Base-by-base conservation (phyloP, 2,329 filamentous ascomycete genomes). In the Epichloe brachyelytri region DNA sequence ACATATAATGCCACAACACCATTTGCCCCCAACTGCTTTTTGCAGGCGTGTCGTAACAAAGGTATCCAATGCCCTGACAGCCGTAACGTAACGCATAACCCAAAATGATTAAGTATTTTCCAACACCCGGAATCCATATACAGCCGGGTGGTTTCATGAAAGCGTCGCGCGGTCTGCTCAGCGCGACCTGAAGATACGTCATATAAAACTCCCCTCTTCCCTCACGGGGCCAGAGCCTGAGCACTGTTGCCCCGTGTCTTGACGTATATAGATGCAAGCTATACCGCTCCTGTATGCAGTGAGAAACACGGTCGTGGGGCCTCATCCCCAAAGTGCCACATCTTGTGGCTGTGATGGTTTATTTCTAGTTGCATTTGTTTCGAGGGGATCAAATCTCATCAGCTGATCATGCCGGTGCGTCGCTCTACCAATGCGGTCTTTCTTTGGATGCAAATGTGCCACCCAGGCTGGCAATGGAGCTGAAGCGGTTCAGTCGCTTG, bases 401-500 rank as follows among this genome's bases (percentile, higher is more conserved):
- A 68, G 59, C 65, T 63, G 49, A 67, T 63, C 61, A 65, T 66
- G 63, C 67, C 70, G 53, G 65, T 61, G 54, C 71, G 66, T 65
- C 73, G 73, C 55, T 75, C 68, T 22, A 66, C 58, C 12, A 63
- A 58, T 26, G 57, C 19, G 63, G 59, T 55, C 59, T 63, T 49
- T 67, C 63, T 64, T 68, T 68, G 44, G 45, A 44, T 12, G 57
- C 53, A 11, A 70, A 72, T 38, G 52, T 55, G 43, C 61, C 57
- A 19, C 74, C 73, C 51, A 80, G 79, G 44, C 73, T 72, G 3
- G 77, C 72, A 66, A 80, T 78, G 26, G 74, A 74, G 54, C 74
- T 77, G 66, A 78, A 74, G 48, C 77, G 70, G 66, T 76, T 75
- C 59, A 77, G 55, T 52, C 70, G 68, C 70, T 77, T 79, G 56